A percentile compares a stretch with the other conserved stretches of the same genome.
Evolutionary conservation across 176 grass and related monocot species (phyloP).

Genomic region (Oryza officinalis): DNA sequence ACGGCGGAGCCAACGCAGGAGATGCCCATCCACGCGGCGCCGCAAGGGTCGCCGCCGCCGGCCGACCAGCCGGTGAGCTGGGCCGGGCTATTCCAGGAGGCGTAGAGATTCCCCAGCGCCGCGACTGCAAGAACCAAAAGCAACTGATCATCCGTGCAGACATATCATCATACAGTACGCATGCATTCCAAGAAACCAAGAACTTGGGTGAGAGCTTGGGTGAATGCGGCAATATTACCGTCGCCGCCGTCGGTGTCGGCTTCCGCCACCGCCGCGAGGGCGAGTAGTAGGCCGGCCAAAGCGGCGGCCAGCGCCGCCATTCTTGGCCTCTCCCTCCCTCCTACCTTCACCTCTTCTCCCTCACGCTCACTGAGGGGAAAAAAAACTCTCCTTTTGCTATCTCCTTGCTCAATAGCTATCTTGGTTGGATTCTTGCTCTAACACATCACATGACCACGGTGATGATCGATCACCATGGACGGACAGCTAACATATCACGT

Average conservation of each 20-base stretch:
- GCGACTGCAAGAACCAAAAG: conserved; percentile 56
- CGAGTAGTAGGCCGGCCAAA: conserved; percentile 21
- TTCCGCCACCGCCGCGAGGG: conserved; percentile 25
- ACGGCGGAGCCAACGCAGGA: conserved; percentile 74
- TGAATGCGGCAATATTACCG: conserved; percentile 21
- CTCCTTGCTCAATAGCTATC: background rate
- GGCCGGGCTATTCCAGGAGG: conserved; percentile 69
- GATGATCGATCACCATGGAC: conserved; percentile 30
- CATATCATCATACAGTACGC: background rate
- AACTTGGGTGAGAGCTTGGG: background rate
- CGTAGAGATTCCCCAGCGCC: conserved; percentile 67
- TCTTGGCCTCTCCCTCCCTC: background rate
- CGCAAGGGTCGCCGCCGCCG: conserved; percentile 80
- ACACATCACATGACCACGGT: background rate
- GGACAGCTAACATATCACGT: conserved; percentile 32
- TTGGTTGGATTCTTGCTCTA: too few relatives aligned
- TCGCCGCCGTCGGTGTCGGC: conserved; percentile 46
- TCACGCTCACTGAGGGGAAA: too few relatives aligned
- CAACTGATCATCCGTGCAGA: background rate
- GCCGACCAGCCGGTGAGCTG: conserved; percentile 78
- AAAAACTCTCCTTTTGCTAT: background rate
- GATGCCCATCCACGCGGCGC: conserved; percentile 80
- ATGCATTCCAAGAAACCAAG: conserved; percentile 17
- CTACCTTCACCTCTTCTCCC: background rate
- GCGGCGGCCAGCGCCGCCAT: background rate